phyloP scores from a whole-genome alignment of 2,329 filamentous ascomycete species.

The Periglandula ipomoeae region DNA sequence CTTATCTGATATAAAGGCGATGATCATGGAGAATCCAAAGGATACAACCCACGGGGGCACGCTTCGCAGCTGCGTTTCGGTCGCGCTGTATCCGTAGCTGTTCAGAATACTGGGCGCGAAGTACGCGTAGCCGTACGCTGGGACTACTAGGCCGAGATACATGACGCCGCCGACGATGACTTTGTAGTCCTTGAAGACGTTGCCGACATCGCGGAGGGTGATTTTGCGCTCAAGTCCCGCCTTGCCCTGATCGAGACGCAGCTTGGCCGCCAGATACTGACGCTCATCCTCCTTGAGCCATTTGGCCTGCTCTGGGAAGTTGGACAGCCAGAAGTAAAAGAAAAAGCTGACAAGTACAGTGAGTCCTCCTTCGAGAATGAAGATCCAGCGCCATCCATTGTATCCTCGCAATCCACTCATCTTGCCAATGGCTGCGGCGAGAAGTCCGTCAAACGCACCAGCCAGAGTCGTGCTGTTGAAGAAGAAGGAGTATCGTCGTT shows the following conservation, averaged over 20 bases:
- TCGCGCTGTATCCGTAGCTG: constrained; percentile 52
- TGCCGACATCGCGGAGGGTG: constrained; percentile 47
- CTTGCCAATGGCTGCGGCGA: constrained; percentile 82
- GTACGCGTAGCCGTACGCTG: constrained; percentile 70
- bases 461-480: constrained; percentile 75
- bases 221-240: constrained; percentile 55
- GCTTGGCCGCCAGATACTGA: constrained; percentile 53
- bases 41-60: constrained; percentile 56
- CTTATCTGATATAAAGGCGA: constrained; percentile 65
- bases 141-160: constrained; percentile 74
- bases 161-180: constrained; percentile 67
- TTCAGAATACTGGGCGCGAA: constrained; percentile 65
- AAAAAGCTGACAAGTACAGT: constrained; percentile 46
- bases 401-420: constrained; percentile 50
- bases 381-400: constrained; percentile 60
- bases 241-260: constrained; percentile 59
- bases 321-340: constrained; percentile 58
- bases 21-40: constrained; percentile 68
- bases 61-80: constrained; percentile 48
- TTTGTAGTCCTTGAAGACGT: constrained; percentile 65
- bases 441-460: constrained; percentile 75
- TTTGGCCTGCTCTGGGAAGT: constrained; percentile 56
- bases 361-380: constrained; percentile 44
- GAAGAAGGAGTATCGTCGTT: constrained; percentile 90
- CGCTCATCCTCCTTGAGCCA: constrained; percentile 67